Conservation (phyloP, 495 filamentous ascomycete genomes). For the Trichoderma orchidacearum region DNA sequence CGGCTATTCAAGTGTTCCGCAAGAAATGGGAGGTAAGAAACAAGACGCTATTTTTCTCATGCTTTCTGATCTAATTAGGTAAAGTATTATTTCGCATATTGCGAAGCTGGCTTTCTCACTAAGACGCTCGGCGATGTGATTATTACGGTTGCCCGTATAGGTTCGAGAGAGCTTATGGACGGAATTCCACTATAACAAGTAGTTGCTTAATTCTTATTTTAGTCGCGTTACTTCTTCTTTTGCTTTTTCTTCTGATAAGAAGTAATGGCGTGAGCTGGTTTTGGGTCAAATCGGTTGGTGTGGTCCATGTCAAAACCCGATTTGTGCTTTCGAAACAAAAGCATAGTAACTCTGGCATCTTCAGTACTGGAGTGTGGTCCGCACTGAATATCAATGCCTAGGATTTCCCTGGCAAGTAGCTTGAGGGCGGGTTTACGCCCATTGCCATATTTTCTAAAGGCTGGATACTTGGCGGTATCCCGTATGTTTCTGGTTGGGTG, state of each 20-base stretch:
- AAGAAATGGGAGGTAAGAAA: slow-evolving; percentile 52
- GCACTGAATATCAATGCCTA: slow-evolving; percentile 72
- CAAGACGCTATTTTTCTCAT: background rate
- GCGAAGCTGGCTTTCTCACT: slow-evolving; percentile 55
- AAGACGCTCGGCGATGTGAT: slow-evolving; percentile 61
- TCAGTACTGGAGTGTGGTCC: slow-evolving; percentile 60
- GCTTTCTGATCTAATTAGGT: background rate
- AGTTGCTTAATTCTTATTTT: background rate
- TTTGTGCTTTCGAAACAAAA: slow-evolving; percentile 70
- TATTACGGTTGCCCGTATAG: slow-evolving; percentile 51
- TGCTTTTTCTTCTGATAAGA: slow-evolving; percentile 20
- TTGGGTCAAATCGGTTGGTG: slow-evolving; percentile 43
- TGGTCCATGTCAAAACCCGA: slow-evolving; percentile 71
- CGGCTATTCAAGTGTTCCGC: slow-evolving; percentile 48
- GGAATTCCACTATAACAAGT: slow-evolving; percentile 39
- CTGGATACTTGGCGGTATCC: slow-evolving; percentile 68
- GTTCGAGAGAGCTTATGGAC: slow-evolving; percentile 52
- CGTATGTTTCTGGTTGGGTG: slow-evolving; percentile 67
- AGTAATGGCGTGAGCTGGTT: slow-evolving; percentile 14
- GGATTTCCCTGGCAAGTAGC: slow-evolving; percentile 58
- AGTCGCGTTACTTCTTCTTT: slow-evolving; percentile 11
- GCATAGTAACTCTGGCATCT: slow-evolving; percentile 82
- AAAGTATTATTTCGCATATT: slow-evolving; percentile 62
- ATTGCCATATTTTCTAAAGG: slow-evolving; percentile 57
- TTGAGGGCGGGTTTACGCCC: slow-evolving; percentile 70